Evolutionary conservation across 345 rosid species (phyloP).

Genomic region (Eucalyptus cladocalyx): DNA sequence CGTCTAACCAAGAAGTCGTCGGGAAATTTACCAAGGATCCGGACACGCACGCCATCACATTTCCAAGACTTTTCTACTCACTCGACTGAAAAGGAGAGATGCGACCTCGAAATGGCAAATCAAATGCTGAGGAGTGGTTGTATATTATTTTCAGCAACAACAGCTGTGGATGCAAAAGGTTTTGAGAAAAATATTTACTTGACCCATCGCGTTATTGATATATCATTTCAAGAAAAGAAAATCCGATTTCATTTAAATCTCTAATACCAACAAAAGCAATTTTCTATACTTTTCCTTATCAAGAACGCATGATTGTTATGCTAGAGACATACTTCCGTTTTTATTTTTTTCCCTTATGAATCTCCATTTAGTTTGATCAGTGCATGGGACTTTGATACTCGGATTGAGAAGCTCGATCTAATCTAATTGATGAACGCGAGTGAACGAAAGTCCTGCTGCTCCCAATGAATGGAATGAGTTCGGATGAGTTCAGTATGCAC

Average conservation of each 20-base stretch:
- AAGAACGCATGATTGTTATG: neutral
- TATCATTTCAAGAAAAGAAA: neutral
- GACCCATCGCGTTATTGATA: accelerated
- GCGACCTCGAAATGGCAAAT: neutral
- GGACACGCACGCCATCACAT: neutral
- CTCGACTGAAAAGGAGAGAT: neutral
- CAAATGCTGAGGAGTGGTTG: neutral
- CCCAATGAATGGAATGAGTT: neutral
- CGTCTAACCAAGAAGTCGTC: neutral
- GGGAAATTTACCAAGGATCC: neutral
- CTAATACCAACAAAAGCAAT: accelerated
- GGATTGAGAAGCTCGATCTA: neutral
- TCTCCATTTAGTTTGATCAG: neutral
- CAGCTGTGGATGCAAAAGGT: neutral
- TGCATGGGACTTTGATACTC: no score
- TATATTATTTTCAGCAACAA: neutral
- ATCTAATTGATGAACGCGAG: accelerated
- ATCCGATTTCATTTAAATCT: neutral
- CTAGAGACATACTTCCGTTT: neutral
- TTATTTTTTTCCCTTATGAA: neutral
- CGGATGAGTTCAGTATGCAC: accelerated
- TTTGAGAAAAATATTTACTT: neutral
- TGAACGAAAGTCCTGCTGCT: accelerated
- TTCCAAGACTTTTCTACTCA: neutral
- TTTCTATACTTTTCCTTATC: neutral